phyloP scores from a whole-genome alignment of 805 yeast species.

The Alloascoidea hylecoeti region DNA sequence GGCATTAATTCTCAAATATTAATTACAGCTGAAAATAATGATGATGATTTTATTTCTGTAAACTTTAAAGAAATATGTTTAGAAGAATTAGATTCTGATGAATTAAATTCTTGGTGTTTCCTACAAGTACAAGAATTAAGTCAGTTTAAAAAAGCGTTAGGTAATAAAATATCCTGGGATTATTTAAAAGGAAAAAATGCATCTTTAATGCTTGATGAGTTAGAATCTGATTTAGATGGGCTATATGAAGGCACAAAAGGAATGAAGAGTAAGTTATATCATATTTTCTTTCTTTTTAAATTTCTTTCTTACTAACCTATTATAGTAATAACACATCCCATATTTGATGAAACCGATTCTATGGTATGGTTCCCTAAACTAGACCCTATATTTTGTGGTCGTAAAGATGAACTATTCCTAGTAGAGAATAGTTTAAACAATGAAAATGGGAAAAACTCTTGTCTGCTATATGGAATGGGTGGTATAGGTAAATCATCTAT shows the following conservation, averaged over 20 bases:
- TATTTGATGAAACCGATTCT: too few species aligned
- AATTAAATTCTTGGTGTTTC: background rate
- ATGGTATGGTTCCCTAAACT: background rate
- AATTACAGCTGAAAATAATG: too few species aligned
- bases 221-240: background rate
- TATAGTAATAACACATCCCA: background rate
- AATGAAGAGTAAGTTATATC: background rate
- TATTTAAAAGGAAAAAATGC: background rate
- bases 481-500: background rate
- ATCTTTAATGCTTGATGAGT: background rate
- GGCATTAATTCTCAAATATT: too few species aligned
- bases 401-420: background rate
- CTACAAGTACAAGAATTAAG: background rate
- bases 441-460: background rate
- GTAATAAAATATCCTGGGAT: background rate
- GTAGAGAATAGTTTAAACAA: background rate
- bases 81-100: too few species aligned
- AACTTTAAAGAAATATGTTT: background rate
- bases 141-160: background rate
- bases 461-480: background rate
- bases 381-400: background rate
- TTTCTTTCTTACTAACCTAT: background rate
- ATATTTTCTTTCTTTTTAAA: background rate
- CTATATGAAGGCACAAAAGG: background rate
- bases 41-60: background rate